Evolutionary conservation across 2,329 filamentous ascomycete species (phyloP).

Genomic region (Teratosphaeria destructans): DNA sequence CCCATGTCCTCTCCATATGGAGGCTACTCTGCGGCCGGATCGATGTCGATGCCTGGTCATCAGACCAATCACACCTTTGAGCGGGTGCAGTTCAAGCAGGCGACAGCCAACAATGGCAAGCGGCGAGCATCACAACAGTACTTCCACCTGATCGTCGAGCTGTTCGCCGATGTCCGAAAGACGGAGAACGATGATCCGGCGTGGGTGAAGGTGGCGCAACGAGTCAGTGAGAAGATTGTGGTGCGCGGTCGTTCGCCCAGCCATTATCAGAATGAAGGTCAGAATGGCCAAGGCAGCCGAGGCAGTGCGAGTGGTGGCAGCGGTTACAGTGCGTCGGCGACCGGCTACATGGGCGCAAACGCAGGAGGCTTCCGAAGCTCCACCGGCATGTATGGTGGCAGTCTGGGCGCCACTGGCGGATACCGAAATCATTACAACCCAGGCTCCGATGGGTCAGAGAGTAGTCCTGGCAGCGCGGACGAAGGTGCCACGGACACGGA

Average conservation of each 20-base stretch:
- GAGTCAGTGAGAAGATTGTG: conserved; percentile 71
- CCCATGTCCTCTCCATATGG: conserved; percentile 11
- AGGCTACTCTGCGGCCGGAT: conserved; percentile 10
- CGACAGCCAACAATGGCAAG: conserved; percentile 89
- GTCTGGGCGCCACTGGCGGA: conserved; percentile 10
- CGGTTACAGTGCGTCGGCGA: conserved; percentile 25
- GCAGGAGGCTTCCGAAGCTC: conserved; percentile 20
- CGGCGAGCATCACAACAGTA: conserved; percentile 83
- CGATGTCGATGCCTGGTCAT: conserved; percentile 18
- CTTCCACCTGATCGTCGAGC: conserved; percentile 80
- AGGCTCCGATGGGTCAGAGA: conserved; percentile 30
- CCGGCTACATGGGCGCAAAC: conserved; percentile 20
- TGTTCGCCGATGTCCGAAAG: conserved; percentile 58
- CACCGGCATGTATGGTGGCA: conserved; percentile 13
- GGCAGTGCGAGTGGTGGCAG: conserved; percentile 54
- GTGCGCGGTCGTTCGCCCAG: conserved; percentile 77
- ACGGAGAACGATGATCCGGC: conserved; percentile 36
- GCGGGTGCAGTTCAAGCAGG: conserved; percentile 87
- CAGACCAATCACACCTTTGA: conserved; percentile 60
- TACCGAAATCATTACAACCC: conserved; percentile 21
- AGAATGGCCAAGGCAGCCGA: conserved; percentile 45
- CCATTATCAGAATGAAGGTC: conserved; percentile 42
- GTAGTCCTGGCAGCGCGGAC: conserved; percentile 29
- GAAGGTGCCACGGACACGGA: conserved; percentile 21
- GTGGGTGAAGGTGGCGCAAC: conserved; percentile 61